These are phyloP conservation scores for Beta macrorhiza DNA, from an alignment of 179 eudicot species.

Conservation along the genomic window DNA sequence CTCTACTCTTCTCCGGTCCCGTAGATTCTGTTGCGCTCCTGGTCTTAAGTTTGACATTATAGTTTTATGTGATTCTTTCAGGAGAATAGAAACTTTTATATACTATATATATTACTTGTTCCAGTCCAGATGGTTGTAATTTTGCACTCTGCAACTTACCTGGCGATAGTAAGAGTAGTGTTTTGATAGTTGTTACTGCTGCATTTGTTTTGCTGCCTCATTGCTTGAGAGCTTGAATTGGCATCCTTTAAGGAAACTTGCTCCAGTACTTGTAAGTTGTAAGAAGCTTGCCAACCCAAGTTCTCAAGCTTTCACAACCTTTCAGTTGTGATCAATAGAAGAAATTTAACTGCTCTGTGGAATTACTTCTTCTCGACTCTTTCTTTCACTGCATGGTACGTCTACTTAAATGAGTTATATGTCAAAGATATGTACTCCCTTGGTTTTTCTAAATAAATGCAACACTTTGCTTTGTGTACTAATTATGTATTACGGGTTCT, in stretches of 20 bases:
- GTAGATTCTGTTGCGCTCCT: neutral
- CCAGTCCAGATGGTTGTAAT: conserved; percentile 26
- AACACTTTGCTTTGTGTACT: neutral
- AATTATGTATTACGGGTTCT: too few relatives aligned
- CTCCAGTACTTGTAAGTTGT: conserved; percentile 2
- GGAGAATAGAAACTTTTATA: conserved; percentile 14
- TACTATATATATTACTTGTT: conserved; percentile 18
- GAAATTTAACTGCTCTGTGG: neutral
- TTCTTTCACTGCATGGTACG: neutral
- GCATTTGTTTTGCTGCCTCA: conserved; percentile 3
- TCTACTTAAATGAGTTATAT: too few relatives aligned
- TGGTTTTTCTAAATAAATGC: neutral
- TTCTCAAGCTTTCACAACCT: neutral
- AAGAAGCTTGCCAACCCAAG: conserved; percentile 13
- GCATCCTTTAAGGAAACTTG: conserved; percentile 5
- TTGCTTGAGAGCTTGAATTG: conserved; percentile 18
- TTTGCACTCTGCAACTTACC: conserved; percentile 21
- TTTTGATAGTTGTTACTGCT: neutral
- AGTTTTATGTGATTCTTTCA: conserved; percentile 25
- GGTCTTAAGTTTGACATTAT: conserved; percentile 11
- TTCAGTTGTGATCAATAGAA: conserved; percentile 6
- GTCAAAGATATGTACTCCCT: too few relatives aligned
- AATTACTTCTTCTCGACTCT: neutral
- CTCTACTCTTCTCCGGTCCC: conserved; percentile 6
- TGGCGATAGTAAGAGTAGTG: conserved; percentile 20